Conservation (phyloP, 306 rosid species). For the Vigna trinervia region DNA sequence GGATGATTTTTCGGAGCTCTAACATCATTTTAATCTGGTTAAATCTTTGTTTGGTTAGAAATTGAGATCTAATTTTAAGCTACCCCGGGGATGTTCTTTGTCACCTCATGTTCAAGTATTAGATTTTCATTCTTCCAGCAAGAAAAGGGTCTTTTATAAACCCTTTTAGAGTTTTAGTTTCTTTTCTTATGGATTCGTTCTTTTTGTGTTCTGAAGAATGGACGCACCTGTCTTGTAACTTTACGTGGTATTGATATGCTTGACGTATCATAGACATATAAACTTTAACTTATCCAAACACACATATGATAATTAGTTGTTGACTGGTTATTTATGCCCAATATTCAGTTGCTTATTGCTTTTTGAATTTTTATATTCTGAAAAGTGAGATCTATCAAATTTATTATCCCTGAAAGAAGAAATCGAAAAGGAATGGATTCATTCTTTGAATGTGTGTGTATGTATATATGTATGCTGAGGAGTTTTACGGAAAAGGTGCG, state of each 20-base stretch:
- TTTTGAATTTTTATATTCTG: conserved; percentile 13
- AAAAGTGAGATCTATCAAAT: conserved; percentile 33
- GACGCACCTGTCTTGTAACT: conserved; percentile 27
- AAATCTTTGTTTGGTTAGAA: conserved; percentile 30
- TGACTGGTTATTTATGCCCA: conserved; percentile 21
- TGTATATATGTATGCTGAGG: neutral
- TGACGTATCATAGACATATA: neutral
- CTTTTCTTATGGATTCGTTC: conserved; percentile 25
- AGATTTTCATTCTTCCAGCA: conserved; percentile 16
- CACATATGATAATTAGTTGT: conserved; percentile 9
- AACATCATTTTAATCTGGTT: conserved; percentile 37
- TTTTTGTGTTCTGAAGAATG: conserved; percentile 12
- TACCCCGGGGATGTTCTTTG: conserved; percentile 12
- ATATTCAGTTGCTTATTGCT: conserved; percentile 9
- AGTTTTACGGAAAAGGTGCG: conserved; percentile 17
- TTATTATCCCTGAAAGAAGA: neutral
- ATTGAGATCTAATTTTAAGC: conserved; percentile 49
- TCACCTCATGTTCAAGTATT: conserved; percentile 21
- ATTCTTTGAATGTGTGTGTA: neutral
- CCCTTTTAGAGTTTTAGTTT: conserved; percentile 1
- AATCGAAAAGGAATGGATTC: neutral
- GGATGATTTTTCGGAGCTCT: neutral
- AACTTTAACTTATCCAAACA: conserved; percentile 12
- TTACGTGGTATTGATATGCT: neutral
- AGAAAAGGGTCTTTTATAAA: neutral